Evolutionary conservation across 345 rosid species (phyloP), one percentile per base, ranked within the genome.

Genomic region (Arabis alpina): DNA sequence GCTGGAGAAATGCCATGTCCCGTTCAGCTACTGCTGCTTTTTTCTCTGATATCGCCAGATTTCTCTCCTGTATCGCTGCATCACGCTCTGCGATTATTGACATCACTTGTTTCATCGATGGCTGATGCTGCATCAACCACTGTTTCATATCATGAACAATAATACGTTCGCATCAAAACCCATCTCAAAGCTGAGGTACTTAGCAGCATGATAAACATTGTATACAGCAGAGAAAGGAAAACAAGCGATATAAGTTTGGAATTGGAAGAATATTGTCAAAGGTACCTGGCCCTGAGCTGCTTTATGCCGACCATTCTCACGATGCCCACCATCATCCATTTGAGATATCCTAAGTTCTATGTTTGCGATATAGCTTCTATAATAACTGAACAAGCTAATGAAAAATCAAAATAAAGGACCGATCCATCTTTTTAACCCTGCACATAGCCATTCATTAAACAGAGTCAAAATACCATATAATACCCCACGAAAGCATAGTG

Each of bases 21-120:
- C 98, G 75, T 79, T 92, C 99, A 4, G 98, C 91, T 71, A 90
- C 72, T 3, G 97, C 99, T 15, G 97, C 82, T 78, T 92, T 95
- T 70, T 83, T 95, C 74, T 95, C 99, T 12, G 99, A 86, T 66
- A 95, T 55, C 14, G 98, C 99, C 54, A 88, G 76, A 54, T 95
- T 88, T 77, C 92, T 87, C 77, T 95, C 98, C 67, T 88, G 97
- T 34, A 95, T 76, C 9, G 98, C 97, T 54, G 92, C 97, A 82
- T 95, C 99, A 25, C 98, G 85, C 82, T 95, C 98, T 24, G 97
- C 93, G 86, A 95, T 90, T 59, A 95, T 86, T 49, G 86, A 79
- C 98, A 95, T 95, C 58, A 95, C 91, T 83, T 95, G 99, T 84
- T 95, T 95, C 98, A 95, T 95, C 14, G 99, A 88, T 49, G 98